Conservation (phyloP, 257 asterid species). For the Solanum pimpinellifolium region DNA sequence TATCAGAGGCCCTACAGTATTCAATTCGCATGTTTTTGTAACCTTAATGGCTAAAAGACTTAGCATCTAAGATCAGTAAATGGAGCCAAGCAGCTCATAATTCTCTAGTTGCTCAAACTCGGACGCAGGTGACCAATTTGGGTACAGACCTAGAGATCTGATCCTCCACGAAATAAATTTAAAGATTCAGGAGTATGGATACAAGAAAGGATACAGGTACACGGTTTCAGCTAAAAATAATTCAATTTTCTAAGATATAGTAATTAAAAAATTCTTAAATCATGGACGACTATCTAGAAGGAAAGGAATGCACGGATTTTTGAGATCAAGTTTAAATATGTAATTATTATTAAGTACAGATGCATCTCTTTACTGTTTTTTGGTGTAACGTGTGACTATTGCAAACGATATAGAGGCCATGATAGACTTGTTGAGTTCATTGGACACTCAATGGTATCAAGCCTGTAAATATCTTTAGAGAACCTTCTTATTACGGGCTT, state of each 20-base stretch:
- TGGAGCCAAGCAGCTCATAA: not conserved
- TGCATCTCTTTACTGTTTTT: not conserved
- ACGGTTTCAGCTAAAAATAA: not conserved
- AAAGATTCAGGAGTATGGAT: not conserved
- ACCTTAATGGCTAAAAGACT: not conserved
- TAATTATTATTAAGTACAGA: not conserved
- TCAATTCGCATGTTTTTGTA: not conserved
- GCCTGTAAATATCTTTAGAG: not conserved
- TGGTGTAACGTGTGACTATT: not conserved
- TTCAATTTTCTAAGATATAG: not conserved
- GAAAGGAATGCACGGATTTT: not conserved
- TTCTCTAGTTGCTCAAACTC: not conserved
- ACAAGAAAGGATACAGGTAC: not conserved
- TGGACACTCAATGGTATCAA: not conserved
- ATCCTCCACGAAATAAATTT: not conserved
- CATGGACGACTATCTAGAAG: not conserved
- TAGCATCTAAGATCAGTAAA: not conserved
- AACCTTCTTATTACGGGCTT: not conserved
- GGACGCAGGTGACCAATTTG: not conserved
- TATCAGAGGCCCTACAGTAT: not conserved
- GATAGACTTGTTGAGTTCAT: not conserved
- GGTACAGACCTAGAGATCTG: not conserved
- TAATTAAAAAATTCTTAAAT: not conserved
- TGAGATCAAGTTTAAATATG: not conserved
- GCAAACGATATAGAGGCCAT: not conserved